Base-by-base conservation (phyloP, 2,329 filamentous ascomycete species). In the Colletotrichum ledebouriae region DNA sequence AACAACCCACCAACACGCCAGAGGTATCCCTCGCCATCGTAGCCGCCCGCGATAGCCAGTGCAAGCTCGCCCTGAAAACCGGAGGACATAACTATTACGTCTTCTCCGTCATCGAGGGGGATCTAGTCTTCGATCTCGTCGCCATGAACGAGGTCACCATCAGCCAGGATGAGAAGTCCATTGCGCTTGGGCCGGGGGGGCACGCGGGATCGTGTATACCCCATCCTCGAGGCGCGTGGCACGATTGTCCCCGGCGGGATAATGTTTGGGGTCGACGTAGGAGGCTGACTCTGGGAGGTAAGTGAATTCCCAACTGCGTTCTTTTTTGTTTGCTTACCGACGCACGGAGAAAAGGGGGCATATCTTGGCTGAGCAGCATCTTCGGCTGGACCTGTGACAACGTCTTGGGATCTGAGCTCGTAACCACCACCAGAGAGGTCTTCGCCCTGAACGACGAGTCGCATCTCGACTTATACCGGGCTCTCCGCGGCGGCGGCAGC, bases 81-180 rank as follows among this genome's bases (percentile, higher is more conserved):
- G 83, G 83, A n/a, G 83, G 83, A 0, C 84, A 85, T 70, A 77
- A 79, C 6, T 76, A 79, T 5, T 81, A 82, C 69, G 75, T 77
- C 0, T 75, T 78, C 3, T 80, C 82, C 0, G 82, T 75, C 33
- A 78, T 76, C 41, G 72, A 75, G 7, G 73, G 69, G 2, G 78
- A 79, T 17, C 17, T 17, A 17, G 17, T 17, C 17, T 17, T 84
- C 44, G 77, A 79, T 6, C 71, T 84, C 10, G 75, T 75, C 25
- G 73, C 73, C 11, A 70, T 84, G 6, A 80, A 81, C 22, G 53
- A 71, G 6, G 62, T 82, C 4, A 65, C 66, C 2, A 49, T 81
- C 1, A 75, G 75, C 2, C 60, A 72, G 0, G 17, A 17, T 17
- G 17, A 17, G 17, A 17, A 17, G 0, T 73, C 73, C 17, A 79